Base-by-base conservation (phyloP, 1,284 basidiomycete genomes). In the Tylopilus sp. region DNA sequence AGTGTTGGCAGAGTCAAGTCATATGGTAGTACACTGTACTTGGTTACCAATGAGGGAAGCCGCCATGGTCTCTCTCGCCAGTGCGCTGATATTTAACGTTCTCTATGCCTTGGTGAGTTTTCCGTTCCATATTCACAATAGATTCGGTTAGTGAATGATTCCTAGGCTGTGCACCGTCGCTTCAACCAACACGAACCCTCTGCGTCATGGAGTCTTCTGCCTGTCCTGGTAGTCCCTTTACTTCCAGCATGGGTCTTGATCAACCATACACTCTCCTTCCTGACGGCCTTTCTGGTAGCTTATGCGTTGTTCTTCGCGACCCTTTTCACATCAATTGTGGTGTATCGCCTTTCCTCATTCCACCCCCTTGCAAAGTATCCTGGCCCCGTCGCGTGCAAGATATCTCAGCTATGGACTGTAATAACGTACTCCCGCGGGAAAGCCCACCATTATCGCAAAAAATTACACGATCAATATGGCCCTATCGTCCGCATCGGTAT, bases 331-430 rank as follows among this genome's bases (percentile, higher is more conserved):
- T 62, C 61, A 2, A 64, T 60, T 11, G 39, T 57, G 3, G 26
- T 54, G 5, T 71, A 71, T 48, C 65, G 68, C 6, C 53, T 70
- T 34, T 71, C 68, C 10, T 58, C 68, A 3, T 58, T 63, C 19
- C 67, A 70, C 23, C 68, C 67, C 4, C 64, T 69, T 26, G 63
- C 68, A 18, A 51, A 53, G 26, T 68, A 61, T 49, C 68, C 70
- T 16, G 70, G 69, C 2, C 69, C 70, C 6, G n/a, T 57, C 26
- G 16, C 55, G 2, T 56, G 53, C 48, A 69, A 59, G 38, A 39
- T 63, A 43, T 61, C 63, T 15, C 55, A 63, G 21, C 36, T 66
- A 8, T 63, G 60, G 58, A 16, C 49, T 6, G 51, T 65, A 12
- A 13, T 34, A 0, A 30, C 55, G 1, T 52, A 18, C 13, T 49